Percentiles rank a stretch among this genome's conserved stretches.
Evolutionary conservation across 805 yeast species (phyloP).

Genomic region (Metschnikowia amazonensis): DNA sequence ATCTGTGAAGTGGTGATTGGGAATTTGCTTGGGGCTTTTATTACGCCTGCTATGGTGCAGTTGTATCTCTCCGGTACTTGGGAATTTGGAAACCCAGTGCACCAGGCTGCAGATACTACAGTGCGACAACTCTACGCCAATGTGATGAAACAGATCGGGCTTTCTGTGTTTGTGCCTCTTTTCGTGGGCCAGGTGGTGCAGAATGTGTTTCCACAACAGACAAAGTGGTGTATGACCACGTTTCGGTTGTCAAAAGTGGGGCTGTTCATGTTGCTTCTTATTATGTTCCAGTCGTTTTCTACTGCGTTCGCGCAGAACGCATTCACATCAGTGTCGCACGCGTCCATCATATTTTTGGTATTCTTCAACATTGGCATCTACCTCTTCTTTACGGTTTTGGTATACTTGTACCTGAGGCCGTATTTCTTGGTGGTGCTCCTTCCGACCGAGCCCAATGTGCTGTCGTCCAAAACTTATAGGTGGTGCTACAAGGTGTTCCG

Average conservation of each 20-base stretch:
- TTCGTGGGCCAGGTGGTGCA: conserved; percentile 86
- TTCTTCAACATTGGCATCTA: conserved; percentile 82
- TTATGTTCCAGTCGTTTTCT: conserved; percentile 77
- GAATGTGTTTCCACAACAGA: conserved; percentile 61
- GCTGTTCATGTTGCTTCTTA: conserved; percentile 69
- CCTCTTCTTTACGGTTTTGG: conserved; percentile 65
- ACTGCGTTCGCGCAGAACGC: conserved; percentile 85
- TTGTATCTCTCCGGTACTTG: conserved; percentile 59
- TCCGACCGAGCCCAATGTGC: conserved; percentile 44
- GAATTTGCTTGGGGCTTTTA: conserved; percentile 78
- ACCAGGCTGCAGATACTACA: conserved; percentile 41
- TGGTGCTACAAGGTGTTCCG: conserved; percentile 41
- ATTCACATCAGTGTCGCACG: conserved; percentile 64
- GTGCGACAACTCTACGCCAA: conserved; percentile 58
- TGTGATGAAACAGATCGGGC: conserved; percentile 86
- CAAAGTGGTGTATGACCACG: conserved; percentile 54
- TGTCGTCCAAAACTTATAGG: conserved; percentile 43
- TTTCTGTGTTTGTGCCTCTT: conserved; percentile 77
- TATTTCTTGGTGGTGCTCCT: conserved; percentile 43
- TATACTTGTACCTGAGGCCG: conserved; percentile 61
- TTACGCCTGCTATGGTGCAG: conserved; percentile 82
- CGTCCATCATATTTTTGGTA: conserved; percentile 68
- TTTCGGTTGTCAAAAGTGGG: conserved; percentile 70
- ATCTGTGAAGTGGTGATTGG: conserved; percentile 84
- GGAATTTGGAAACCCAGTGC: conserved; percentile 72